Base-by-base conservation (phyloP, 106 monocot genomes). In the Acorus calamus region DNA sequence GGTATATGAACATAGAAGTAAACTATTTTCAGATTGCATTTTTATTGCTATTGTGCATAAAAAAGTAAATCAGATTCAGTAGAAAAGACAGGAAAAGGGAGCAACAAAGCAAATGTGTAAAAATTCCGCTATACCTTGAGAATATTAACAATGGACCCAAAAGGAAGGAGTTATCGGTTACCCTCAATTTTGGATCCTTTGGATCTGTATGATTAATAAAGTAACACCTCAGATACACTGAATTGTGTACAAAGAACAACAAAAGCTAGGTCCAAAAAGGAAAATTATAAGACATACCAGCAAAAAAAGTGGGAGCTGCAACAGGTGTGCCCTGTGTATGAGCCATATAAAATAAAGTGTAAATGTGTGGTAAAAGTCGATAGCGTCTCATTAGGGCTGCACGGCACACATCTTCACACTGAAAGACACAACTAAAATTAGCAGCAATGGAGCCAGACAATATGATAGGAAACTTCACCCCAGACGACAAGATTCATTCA, bases 361-460 rank as follows among this genome's bases (percentile, higher is more conserved):
- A 94, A 53, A 94, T 66, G 66, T 94, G 94, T 42, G 89, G 94
- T 52, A 94, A 53, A 56, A 94, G 54, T 28, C 66, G 44, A 28
- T 74, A 74, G 52, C 74, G 74, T 77, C 94, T 94, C 43, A 76
- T 13, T 58, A 96, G 66, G 65, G 94, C 86, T 57, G 80, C 76
- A 13, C 90, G 86, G 52, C 94, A 96, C 57, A 96, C 87, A 74
- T 90, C 94, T 90, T 96, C 90, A 66, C 94, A 96, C 94, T 96
- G 64, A 0, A 71, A 72, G 44, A 62, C 61, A n/a, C n/a, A 50
- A 49, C 11, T 61, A 59, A 42, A 11, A 45, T 67, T 61, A 74
- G 52, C 28, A 28, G 28, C 28, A 28, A 28, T 28, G 28, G 28
- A 28, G 1, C 28, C 28, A 28, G 28, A 28, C 28, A 28, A 28